phyloP scores from a whole-genome alignment of 495 filamentous ascomycete species.

The Aspergillus coremiiformis region DNA sequence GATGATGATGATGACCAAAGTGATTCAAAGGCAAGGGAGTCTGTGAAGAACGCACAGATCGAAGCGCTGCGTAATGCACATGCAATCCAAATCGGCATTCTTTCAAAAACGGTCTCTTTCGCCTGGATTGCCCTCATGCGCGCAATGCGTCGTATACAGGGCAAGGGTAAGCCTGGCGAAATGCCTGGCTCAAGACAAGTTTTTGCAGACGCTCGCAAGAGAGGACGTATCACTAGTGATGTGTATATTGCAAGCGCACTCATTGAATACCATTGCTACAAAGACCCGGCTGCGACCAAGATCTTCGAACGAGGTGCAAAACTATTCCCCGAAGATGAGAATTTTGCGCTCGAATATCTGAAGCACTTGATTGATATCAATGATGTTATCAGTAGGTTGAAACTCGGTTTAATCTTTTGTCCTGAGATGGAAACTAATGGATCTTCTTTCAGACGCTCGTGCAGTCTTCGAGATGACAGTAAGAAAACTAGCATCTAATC shows the following conservation, averaged over 20 bases:
- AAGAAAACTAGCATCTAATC: constrained; percentile 63
- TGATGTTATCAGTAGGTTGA: constrained; percentile 79
- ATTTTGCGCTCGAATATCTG: constrained; percentile 86
- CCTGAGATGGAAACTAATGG: constrained; percentile 13
- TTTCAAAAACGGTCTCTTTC: constrained; percentile 76
- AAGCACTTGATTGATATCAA: constrained; percentile 88
- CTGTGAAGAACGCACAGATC: constrained; percentile 55
- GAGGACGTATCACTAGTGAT: constrained; percentile 81
- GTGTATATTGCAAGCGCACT: constrained; percentile 88
- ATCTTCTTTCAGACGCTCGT: constrained; percentile 63
- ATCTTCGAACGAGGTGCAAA: constrained; percentile 93
- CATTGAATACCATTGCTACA: constrained; percentile 92
- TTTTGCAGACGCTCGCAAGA: constrained; percentile 77
- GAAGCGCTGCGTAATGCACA: constrained; percentile 63
- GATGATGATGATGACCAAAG: constrained; percentile 57
- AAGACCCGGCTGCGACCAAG: constrained; percentile 80
- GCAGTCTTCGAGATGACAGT: constrained; percentile 92
- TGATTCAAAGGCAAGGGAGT: constrained; percentile 47
- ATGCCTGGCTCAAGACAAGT: constrained; percentile 73
- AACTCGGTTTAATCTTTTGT: neutral
- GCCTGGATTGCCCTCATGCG: constrained; percentile 93
- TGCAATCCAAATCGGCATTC: constrained; percentile 58
- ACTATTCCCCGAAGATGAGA: constrained; percentile 85
- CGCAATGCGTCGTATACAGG: constrained; percentile 87
- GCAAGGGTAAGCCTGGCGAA: constrained; percentile 69